Evolutionary conservation across 2,329 filamentous ascomycete genomes (phyloP).

Genomic region (Lachnellula occidentalis): DNA sequence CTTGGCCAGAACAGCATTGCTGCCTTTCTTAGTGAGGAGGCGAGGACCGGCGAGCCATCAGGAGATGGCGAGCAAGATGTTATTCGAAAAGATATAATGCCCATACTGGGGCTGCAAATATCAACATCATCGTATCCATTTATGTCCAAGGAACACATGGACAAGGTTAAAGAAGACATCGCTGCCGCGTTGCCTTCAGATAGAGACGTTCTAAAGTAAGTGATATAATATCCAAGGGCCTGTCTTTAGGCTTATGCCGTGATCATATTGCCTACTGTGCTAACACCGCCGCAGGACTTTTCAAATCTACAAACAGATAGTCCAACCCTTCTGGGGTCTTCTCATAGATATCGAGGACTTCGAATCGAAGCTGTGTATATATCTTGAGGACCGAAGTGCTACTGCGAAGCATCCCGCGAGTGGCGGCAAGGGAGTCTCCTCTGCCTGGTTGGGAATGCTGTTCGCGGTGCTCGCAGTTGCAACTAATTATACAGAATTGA

Average conservation of each 20-base stretch:
- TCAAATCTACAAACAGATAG: constrained; percentile 60
- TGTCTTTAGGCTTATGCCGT: not conserved
- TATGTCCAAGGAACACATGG: constrained; percentile 59
- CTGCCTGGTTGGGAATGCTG: constrained; percentile 61
- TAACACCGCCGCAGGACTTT: constrained; percentile 44
- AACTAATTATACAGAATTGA: constrained; percentile 60
- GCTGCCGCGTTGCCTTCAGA: constrained; percentile 57
- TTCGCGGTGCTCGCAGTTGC: constrained; percentile 61
- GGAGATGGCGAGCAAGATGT: constrained; percentile 41
- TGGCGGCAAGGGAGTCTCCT: constrained; percentile 41
- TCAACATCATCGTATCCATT: constrained; percentile 58
- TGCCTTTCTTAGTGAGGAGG: constrained; percentile 57
- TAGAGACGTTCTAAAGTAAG: constrained; percentile 61
- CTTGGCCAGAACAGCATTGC: constrained; percentile 64
- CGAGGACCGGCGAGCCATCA: constrained; percentile 41
- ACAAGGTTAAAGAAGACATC: constrained; percentile 55
- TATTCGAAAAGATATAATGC: constrained; percentile 60
- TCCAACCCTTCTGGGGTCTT: constrained; percentile 64
- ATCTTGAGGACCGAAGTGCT: constrained; percentile 54
- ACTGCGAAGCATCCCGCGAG: constrained; percentile 34
- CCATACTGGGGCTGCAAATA: constrained; percentile 60
- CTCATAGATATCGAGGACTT: constrained; percentile 62
- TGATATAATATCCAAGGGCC: constrained; percentile 4
- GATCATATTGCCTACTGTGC: not conserved
- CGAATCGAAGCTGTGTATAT: constrained; percentile 58